Conservation (phyloP, 345 rosid species). For the Pistacia atlantica region DNA sequence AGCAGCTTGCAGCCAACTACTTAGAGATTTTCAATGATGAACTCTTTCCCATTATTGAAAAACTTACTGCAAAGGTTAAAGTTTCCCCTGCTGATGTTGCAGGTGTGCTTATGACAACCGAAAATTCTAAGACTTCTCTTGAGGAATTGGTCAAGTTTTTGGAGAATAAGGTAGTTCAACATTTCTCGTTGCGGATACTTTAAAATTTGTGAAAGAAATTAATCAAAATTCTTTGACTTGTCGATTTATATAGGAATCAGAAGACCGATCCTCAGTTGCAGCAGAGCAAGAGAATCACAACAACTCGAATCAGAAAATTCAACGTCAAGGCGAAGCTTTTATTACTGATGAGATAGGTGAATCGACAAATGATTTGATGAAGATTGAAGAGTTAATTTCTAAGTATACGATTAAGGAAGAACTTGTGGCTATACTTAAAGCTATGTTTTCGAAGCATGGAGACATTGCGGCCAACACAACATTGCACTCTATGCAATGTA, state of each 20-base stretch:
- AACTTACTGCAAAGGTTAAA: slow-evolving; percentile 29
- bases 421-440: slow-evolving; percentile 19
- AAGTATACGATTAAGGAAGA: slow-evolving; percentile 28
- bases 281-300: not conserved
- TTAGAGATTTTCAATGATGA: slow-evolving; percentile 28
- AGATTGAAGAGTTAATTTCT: not conserved
- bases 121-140: slow-evolving; percentile 23
- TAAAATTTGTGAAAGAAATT: not conserved
- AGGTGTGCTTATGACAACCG: slow-evolving; percentile 39
- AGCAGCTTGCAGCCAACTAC: slow-evolving; percentile 44
- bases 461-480: slow-evolving; percentile 29
- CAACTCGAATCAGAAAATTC: not conserved
- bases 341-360: not conserved
- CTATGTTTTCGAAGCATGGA: slow-evolving; percentile 34
- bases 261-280: not conserved
- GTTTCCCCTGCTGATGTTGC: slow-evolving; percentile 46
- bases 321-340: not conserved
- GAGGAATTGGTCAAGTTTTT: slow-evolving; percentile 31
- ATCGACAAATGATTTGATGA: not conserved
- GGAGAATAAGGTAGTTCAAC: slow-evolving; percentile 35
- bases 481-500: not conserved
- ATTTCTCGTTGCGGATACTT: not conserved
- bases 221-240: not conserved
- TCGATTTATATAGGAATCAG: slow-evolving; percentile 16
- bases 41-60: slow-evolving; percentile 26